These are phyloP conservation scores for Vitis cinerea DNA, from an alignment of 164 flowering plant species.

Conservation along the genomic window DNA sequence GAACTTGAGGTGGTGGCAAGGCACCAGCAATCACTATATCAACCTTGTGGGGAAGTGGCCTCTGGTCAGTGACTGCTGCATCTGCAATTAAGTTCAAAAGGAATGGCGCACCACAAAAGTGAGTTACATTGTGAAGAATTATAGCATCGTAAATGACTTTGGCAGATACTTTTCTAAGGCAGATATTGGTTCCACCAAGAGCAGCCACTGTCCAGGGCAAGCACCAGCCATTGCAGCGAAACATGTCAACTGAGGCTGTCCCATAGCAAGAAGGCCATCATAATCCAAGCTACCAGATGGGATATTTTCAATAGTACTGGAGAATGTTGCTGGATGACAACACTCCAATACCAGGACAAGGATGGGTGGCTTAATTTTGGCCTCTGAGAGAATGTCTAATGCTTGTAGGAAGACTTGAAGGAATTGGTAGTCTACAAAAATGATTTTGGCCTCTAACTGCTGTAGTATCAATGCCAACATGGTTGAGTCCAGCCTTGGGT, in stretches of 20 bases:
- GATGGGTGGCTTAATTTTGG: slow-evolving; percentile 31
- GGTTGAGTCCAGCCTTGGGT: slow-evolving; percentile 49
- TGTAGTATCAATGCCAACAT: slow-evolving; percentile 46
- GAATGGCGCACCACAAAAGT: slow-evolving; percentile 51
- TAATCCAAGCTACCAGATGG: slow-evolving; percentile 22
- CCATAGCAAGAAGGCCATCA: slow-evolving; percentile 35
- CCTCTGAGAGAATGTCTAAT: slow-evolving; percentile 29
- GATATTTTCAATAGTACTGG: no score
- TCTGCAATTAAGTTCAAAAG: slow-evolving; percentile 49
- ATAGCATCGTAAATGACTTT: slow-evolving; percentile 36
- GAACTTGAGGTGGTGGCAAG: slow-evolving; percentile 43
- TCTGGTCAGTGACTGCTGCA: slow-evolving; percentile 16
- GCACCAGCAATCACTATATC: slow-evolving; percentile 45
- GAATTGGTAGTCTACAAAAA: slow-evolving; percentile 61
- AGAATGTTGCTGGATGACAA: slow-evolving; percentile 4
- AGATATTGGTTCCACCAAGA: slow-evolving; percentile 47
- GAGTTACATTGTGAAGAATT: slow-evolving; percentile 33
- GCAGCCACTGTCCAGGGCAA: slow-evolving; percentile 50
- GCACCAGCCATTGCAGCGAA: slow-evolving; percentile 61
- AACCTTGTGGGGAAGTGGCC: slow-evolving; percentile 35
- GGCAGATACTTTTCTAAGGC: slow-evolving; percentile 32
- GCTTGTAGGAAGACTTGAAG: slow-evolving; percentile 41
- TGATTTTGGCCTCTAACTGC: slow-evolving; percentile 60
- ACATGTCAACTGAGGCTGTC: slow-evolving; percentile 39
- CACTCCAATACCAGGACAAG: slow-evolving; percentile 42